Percentiles rank a stretch among this genome's conserved stretches.
Evolutionary conservation across 768 basidiomycete species (phyloP).

Genomic region (Suillus variegatus): DNA sequence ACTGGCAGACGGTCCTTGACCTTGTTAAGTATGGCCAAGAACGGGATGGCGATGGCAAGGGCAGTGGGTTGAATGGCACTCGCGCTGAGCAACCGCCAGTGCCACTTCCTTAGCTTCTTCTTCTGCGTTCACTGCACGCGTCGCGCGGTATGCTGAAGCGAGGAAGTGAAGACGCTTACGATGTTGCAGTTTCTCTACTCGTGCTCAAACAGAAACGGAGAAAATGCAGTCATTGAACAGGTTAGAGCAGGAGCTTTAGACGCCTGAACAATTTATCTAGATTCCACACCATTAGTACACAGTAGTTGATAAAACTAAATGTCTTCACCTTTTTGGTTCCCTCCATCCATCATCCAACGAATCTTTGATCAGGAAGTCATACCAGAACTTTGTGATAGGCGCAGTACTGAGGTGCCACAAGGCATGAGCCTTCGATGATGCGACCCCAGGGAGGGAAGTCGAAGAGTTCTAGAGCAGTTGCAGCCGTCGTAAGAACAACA

Average conservation of each 20-base stretch:
- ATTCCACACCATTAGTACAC: slow-evolving; percentile 13
- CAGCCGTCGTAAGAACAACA: slow-evolving; percentile 68
- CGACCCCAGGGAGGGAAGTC: slow-evolving; percentile 86
- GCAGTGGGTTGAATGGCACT: too few relatives aligned
- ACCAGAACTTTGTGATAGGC: slow-evolving; percentile 80
- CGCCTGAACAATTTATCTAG: slow-evolving; percentile 17
- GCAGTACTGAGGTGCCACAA: slow-evolving; percentile 91
- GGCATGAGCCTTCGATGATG: slow-evolving; percentile 84
- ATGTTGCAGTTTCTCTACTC: slow-evolving; percentile 32
- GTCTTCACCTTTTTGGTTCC: slow-evolving; percentile 35
- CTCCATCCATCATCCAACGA: slow-evolving; percentile 71
- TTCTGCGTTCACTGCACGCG: too few relatives aligned
- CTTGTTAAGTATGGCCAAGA: too few relatives aligned
- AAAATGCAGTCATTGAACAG: slow-evolving; percentile 15
- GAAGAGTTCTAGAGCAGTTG: slow-evolving; percentile 81
- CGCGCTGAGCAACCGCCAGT: too few relatives aligned
- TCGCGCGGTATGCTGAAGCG: slow-evolving; percentile 13
- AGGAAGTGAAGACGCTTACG: slow-evolving; percentile 5
- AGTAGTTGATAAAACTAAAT: slow-evolving; percentile 5
- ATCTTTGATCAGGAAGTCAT: slow-evolving; percentile 78
- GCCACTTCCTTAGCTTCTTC: too few relatives aligned
- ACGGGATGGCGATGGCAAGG: too few relatives aligned
- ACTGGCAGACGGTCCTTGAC: too few relatives aligned
- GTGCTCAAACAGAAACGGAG: slow-evolving; percentile 32
- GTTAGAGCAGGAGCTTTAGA: not conserved